Evolutionary conservation across 345 rosid genomes (phyloP).

Genomic region (Zanthoxylum bungeanum): DNA sequence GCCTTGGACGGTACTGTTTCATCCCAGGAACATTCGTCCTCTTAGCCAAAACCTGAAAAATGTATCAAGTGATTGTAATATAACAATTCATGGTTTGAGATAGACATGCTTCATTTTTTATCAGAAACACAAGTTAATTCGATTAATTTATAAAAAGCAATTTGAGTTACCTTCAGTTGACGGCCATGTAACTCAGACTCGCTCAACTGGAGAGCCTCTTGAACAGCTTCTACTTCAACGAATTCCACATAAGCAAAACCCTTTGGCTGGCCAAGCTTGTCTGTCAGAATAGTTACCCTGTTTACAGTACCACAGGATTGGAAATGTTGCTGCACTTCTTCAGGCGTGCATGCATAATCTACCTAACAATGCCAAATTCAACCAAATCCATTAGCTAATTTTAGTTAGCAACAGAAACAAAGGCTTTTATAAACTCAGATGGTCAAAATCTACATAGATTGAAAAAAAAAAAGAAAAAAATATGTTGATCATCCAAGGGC

Average conservation of each 20-base stretch:
- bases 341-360: conserved; percentile 95
- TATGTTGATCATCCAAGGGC: background rate
- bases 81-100: background rate
- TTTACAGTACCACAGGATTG: conserved; percentile 96
- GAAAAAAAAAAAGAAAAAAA: background rate
- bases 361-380: conserved; percentile 45
- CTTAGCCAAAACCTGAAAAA: conserved; percentile 66
- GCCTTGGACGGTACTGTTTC: conserved; percentile 82
- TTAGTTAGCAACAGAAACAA: conserved; percentile 5
- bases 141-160: background rate
- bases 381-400: conserved; percentile 6
- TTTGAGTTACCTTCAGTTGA: conserved; percentile 61
- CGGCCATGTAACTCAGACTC: conserved; percentile 98
- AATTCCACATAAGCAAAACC: conserved; percentile 98
- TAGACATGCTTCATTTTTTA: background rate
- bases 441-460: background rate
- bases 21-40: conserved; percentile 94
- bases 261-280: conserved; percentile 93
- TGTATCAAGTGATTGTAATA: background rate
- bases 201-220: conserved; percentile 76
- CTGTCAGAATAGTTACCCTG: conserved; percentile 88
- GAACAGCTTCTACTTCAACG: conserved; percentile 77
- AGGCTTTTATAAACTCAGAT: background rate
- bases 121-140: background rate
- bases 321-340: conserved; percentile 98